Conservation (phyloP, 108 stramenopile species). For the Asterionellopsis glacialis region DNA sequence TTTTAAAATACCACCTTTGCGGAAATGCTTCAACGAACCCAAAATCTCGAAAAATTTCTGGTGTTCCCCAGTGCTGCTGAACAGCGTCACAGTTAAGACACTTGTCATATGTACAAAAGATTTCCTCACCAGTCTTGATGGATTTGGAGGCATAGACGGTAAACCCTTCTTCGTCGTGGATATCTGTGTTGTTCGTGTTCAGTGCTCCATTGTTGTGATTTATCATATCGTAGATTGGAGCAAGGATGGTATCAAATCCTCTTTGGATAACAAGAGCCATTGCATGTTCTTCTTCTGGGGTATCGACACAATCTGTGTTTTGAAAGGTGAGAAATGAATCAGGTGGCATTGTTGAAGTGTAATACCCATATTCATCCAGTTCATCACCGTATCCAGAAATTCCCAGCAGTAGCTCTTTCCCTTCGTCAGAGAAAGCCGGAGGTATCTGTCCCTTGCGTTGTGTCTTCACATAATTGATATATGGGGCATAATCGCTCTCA, state of each 20-base stretch:
- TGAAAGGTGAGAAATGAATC: neutral
- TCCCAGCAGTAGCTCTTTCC: constrained; percentile 29
- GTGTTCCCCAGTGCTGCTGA: constrained; percentile 42
- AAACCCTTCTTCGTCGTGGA: constrained; percentile 8
- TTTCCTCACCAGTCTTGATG: constrained; percentile 54
- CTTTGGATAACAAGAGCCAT: constrained; percentile 48
- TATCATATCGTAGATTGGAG: constrained; percentile 72
- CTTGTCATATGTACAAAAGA: constrained; percentile 62
- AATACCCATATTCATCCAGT: neutral
- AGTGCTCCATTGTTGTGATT: constrained; percentile 55
- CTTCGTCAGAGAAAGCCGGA: constrained; percentile 35
- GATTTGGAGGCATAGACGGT: constrained; percentile 26
- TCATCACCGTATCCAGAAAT: constrained; percentile 10
- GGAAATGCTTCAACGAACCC: constrained; percentile 79
- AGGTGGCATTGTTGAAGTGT: neutral
- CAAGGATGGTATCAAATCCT: constrained; percentile 55
- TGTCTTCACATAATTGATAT: constrained; percentile 45
- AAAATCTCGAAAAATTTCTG: constrained; percentile 63
- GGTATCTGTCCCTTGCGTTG: constrained; percentile 34
- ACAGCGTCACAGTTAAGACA: constrained; percentile 40
- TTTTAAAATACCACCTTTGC: constrained; percentile 55
- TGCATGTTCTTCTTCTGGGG: constrained; percentile 15
- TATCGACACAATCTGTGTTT: neutral
- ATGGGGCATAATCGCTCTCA: constrained; percentile 43
- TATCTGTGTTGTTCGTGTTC: constrained; percentile 27